Conservation (phyloP, 371 early-diverging fungal species). For the Apophysomyces sp. region DNA sequence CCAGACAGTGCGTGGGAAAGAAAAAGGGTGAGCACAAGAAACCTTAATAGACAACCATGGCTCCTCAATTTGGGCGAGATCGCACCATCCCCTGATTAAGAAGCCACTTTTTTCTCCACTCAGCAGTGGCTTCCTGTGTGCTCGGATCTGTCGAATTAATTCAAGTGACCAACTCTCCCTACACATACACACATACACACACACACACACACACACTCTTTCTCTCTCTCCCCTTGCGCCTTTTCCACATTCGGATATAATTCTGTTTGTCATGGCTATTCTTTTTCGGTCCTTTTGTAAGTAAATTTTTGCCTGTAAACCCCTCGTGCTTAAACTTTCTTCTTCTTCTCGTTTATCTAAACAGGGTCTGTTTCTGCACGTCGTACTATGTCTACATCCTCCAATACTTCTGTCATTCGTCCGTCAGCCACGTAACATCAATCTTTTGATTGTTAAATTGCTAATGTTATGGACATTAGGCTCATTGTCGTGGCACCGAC, state of each 20-base stretch:
- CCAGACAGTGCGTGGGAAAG: neutral
- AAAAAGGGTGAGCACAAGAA: neutral
- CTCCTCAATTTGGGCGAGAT: no score
- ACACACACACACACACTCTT: no score
- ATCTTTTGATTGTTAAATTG: no score
- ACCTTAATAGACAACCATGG: no score
- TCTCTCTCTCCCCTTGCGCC: no score
- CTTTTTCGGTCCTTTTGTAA: neutral
- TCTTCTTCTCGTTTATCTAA: neutral
- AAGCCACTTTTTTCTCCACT: no score
- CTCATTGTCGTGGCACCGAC: slow-evolving; percentile 56
- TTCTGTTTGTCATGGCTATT: neutral
- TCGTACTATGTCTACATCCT: neutral
- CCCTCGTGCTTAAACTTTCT: neutral
- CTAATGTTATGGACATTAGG: slow-evolving; percentile 6
- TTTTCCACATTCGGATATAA: neutral
- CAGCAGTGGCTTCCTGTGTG: no score
- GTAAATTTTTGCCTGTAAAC: neutral
- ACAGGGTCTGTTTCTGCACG: neutral
- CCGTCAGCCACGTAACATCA: slow-evolving; percentile 33
- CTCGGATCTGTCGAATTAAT: no score
- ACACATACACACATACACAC: no score
- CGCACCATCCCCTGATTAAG: no score
- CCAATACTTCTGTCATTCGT: slow-evolving; percentile 11
- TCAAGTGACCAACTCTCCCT: no score